A percentile compares a stretch with the other conserved stretches of the same genome.
Conservation (phyloP, 306 rosid genomes). For the Cucurbita maxima region DNA sequence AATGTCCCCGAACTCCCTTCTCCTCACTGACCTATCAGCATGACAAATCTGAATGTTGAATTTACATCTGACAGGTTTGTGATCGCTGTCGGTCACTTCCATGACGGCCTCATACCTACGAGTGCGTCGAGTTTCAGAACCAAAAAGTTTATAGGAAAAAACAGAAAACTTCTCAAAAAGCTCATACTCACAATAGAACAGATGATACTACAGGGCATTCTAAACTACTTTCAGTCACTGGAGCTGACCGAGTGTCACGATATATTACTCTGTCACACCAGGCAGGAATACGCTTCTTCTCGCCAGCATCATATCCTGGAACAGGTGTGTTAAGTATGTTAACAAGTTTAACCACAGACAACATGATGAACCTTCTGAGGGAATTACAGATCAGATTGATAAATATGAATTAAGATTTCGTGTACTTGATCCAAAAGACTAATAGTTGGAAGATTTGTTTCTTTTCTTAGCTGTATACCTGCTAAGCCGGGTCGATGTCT, state of each 20-base stretch:
- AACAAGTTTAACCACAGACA: neutral
- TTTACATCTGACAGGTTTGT: conserved; percentile 93
- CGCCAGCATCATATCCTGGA: conserved; percentile 93
- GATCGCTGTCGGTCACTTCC: conserved; percentile 99
- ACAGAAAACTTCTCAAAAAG: conserved; percentile 1
- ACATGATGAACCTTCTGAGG: neutral
- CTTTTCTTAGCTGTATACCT: conserved; percentile 28
- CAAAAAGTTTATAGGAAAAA: neutral
- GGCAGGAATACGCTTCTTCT: conserved; percentile 96
- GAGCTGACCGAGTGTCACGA: conserved; percentile 61
- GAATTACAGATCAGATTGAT: neutral
- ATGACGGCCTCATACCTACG: conserved; percentile 87
- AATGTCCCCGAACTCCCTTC: conserved; percentile 68
- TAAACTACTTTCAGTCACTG: conserved; percentile 52
- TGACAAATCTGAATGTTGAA: conserved; percentile 57
- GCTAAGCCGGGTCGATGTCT: conserved; percentile 80
- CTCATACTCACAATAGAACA: conserved; percentile 54
- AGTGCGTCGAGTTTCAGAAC: neutral
- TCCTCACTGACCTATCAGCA: conserved; percentile 76
- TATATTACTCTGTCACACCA: conserved; percentile 98
- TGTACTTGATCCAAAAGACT: neutral
- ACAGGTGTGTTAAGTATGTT: neutral
- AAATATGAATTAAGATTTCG: neutral
- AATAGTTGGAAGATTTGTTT: neutral
- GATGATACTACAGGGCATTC: conserved; percentile 84